Conservation (phyloP, 495 filamentous ascomycete genomes). For the Hyaloscypha bicolor region DNA sequence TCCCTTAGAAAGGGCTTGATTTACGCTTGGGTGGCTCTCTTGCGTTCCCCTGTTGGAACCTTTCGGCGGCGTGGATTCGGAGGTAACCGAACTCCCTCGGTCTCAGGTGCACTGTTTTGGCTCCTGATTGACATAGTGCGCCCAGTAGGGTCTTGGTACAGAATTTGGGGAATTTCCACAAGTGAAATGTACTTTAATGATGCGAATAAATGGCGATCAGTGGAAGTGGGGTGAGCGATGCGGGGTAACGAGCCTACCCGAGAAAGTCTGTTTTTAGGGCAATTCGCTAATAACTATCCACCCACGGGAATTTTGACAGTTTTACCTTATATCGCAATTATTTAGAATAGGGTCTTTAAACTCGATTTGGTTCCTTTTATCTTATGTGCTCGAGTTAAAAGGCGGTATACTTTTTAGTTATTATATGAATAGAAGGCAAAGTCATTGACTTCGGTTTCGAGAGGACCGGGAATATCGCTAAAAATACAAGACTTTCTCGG, state of each 20-base stretch:
- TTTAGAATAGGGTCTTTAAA: too few species aligned
- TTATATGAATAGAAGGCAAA: too few species aligned
- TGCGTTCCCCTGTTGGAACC: conserved; percentile 16
- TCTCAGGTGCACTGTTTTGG: neutral
- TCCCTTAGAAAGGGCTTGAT: neutral
- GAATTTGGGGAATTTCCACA: neutral
- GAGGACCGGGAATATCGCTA: too few species aligned
- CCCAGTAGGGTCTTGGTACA: neutral
- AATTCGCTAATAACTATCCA: too few species aligned
- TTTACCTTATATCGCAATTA: too few species aligned
- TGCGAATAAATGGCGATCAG: neutral
- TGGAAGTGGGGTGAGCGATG: neutral
- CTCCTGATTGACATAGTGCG: neutral
- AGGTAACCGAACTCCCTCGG: neutral
- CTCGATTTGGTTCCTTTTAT: too few species aligned
- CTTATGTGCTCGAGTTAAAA: too few species aligned
- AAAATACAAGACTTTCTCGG: too few species aligned
- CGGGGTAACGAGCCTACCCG: neutral
- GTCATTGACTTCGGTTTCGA: too few species aligned
- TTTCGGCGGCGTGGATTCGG: conserved; percentile 23
- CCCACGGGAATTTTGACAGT: too few species aligned
- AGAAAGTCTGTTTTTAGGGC: too few species aligned
- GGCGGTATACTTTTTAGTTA: too few species aligned
- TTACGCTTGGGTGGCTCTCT: conserved; percentile 17
- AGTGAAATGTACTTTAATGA: neutral